Conservation (phyloP, 495 filamentous ascomycete genomes). For the Cercophora newfieldiana region DNA sequence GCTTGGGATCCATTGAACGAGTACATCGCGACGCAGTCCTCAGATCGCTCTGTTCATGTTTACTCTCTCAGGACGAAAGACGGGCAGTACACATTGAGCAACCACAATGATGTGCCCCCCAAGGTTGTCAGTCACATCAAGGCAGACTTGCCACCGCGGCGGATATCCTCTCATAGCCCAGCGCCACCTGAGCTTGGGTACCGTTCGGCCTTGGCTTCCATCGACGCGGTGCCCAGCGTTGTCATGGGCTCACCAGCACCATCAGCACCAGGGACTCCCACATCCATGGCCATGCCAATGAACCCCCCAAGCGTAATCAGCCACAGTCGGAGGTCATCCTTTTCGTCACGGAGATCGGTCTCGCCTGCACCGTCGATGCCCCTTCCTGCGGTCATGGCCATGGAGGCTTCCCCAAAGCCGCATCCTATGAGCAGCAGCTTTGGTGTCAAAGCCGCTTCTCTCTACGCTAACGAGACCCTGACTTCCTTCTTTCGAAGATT, state of each 20-base stretch:
- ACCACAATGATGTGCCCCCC: conserved; percentile 44
- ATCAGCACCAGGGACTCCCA: conserved; percentile 94
- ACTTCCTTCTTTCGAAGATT: conserved; percentile 96
- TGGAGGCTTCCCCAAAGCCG: conserved; percentile 83
- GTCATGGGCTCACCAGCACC: conserved; percentile 78
- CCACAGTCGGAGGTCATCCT: conserved; percentile 91
- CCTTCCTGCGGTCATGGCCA: conserved; percentile 92
- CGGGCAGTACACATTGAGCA: conserved; percentile 80
- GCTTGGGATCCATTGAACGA: conserved; percentile 99
- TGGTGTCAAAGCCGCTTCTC: conserved; percentile 77
- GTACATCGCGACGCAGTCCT: conserved; percentile 97
- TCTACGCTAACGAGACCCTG: conserved; percentile 96
- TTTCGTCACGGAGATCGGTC: conserved; percentile 88
- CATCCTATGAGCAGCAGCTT: conserved; percentile 54
- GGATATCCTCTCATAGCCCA: conserved; percentile 90
- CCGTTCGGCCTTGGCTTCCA: conserved; percentile 54
- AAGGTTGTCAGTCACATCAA: conserved; percentile 61
- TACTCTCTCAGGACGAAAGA: conserved; percentile 96
- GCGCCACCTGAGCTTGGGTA: conserved; percentile 77
- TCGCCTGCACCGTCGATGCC: conserved; percentile 96
- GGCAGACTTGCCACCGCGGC: conserved; percentile 86
- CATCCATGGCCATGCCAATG: conserved; percentile 88
- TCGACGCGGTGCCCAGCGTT: conserved; percentile 54
- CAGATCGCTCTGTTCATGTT: conserved; percentile 95
- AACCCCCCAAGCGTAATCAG: conserved; percentile 86